Evolutionary conservation across 164 flowering plant genomes (phyloP).

Genomic region (Buxus sempervirens): DNA sequence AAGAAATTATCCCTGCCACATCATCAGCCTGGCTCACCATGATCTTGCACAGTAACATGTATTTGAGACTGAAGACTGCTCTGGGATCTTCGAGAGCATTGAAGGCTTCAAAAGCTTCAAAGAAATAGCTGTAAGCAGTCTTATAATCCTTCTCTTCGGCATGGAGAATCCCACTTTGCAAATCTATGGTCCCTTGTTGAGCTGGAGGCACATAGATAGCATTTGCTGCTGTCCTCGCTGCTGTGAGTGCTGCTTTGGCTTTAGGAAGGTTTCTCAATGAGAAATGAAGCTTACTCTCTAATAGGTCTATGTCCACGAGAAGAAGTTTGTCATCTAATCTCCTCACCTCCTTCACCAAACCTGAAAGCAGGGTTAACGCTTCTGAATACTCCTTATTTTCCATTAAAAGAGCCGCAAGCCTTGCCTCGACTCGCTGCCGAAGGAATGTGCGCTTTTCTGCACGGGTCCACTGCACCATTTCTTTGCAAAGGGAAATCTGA

Average conservation of each 20-base stretch:
- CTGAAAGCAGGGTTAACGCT: constrained; percentile 50
- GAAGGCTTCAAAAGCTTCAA: constrained; percentile 77
- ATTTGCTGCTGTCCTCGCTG: constrained; percentile 72
- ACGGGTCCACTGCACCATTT: constrained; percentile 70
- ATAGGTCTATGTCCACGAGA: constrained; percentile 62
- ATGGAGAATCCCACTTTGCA: constrained; percentile 73
- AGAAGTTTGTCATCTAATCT: constrained; percentile 72
- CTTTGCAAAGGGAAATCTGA: constrained; percentile 61
- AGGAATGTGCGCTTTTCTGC: constrained; percentile 65
- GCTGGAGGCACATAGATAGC: constrained; percentile 78
- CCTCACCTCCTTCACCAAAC: constrained; percentile 58
- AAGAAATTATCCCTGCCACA: constrained; percentile 62
- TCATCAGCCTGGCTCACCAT: constrained; percentile 73
- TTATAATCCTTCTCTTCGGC: constrained; percentile 77
- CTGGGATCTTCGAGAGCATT: constrained; percentile 67
- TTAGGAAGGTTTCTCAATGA: constrained; percentile 58
- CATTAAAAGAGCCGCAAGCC: constrained; percentile 65
- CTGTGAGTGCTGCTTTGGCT: constrained; percentile 73
- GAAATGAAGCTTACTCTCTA: constrained; percentile 70
- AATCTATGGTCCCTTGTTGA: constrained; percentile 67
- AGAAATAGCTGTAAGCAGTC: constrained; percentile 72
- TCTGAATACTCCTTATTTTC: constrained; percentile 55
- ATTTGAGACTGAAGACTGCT: constrained; percentile 60
- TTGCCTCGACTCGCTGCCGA: constrained; percentile 62
- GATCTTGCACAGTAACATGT: constrained; percentile 62